Evolutionary conservation across 257 asterid genomes (phyloP), one percentile per base, ranked within the genome.

Genomic region (Solanum piurae): DNA sequence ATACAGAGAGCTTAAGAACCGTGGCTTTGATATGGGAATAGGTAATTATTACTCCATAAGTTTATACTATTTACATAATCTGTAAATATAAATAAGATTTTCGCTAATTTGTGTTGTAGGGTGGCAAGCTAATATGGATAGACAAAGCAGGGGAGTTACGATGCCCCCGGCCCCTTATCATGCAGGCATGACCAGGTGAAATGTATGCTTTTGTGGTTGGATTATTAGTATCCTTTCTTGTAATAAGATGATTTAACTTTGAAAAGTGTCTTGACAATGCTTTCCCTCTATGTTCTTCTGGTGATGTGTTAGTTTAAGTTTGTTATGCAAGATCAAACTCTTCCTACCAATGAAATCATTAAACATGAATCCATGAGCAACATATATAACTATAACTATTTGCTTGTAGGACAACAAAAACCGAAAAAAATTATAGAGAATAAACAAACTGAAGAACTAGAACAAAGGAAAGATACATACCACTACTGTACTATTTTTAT

Each of bases 1-100:
- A 62, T 86, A 86, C 83, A 72, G 91, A 33, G 91, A 89, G 87
- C 91, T 89, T 31, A 86, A 87, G 86, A 62, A 86, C 37, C 91
- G 91, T 33, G 91, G 91, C 29, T 87, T 89, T 36, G 89, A 89
- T 9, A 72, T 86, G 91, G 83, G 82, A 13, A 83, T 89, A 7
- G 91, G 89, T 73, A 73, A 3, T 62, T 8, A 0, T 60, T 31
- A 31, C 10, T 40, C 34, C 34, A 42, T 33, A 16, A 71, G 77
- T 71, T 13, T 69, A 13, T 29, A 3, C 75, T 13, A 29, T 14
- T 14, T 71, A 7, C 25, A 16, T 36, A 71, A 71, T 71, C 11
- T 68, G 10, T 27, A 12, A 68, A 55, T 18, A 6, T 55, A 55
- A 46, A 44, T 46, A 46, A 13, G 20, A 46, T 13, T 38, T 75